A percentile compares a stretch with the other conserved stretches of the same genome.
Conservation (phyloP, 257 asterid species). For the Asclepias syriaca region DNA sequence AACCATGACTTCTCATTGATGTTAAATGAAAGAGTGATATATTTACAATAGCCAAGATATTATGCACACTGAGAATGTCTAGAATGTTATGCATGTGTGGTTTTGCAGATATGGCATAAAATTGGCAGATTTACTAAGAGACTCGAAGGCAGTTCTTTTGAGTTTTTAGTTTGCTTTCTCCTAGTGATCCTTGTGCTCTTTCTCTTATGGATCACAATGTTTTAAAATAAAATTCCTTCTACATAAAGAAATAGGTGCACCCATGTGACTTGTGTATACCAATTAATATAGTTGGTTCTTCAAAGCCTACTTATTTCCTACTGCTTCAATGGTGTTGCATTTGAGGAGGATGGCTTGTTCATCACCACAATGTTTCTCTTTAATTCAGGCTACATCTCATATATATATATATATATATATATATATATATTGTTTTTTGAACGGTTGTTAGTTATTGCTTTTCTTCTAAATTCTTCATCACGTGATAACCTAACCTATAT, state of each 20-base stretch:
- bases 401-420: neutral
- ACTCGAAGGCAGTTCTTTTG: neutral
- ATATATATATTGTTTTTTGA: neutral
- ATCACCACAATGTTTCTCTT: neutral
- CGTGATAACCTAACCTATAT: neutral
- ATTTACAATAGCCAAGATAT: neutral
- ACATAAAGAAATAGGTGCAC: neutral
- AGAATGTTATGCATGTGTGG: neutral
- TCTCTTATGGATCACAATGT: neutral
- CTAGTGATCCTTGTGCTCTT: neutral
- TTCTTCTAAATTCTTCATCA: neutral
- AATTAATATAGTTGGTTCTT: neutral
- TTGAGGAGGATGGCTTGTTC: neutral
- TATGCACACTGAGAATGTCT: neutral
- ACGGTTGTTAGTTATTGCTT: neutral
- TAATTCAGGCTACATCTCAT: neutral
- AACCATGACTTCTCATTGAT: neutral
- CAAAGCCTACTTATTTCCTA: neutral
- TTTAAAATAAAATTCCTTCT: neutral
- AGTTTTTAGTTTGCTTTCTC: neutral
- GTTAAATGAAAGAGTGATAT: neutral
- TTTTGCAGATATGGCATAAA: neutral
- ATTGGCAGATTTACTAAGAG: neutral
- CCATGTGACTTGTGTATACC: neutral
- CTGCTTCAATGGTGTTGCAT: neutral